Conservation (phyloP, 192 early-diverging fungal species). For the Podila minutissima region DNA sequence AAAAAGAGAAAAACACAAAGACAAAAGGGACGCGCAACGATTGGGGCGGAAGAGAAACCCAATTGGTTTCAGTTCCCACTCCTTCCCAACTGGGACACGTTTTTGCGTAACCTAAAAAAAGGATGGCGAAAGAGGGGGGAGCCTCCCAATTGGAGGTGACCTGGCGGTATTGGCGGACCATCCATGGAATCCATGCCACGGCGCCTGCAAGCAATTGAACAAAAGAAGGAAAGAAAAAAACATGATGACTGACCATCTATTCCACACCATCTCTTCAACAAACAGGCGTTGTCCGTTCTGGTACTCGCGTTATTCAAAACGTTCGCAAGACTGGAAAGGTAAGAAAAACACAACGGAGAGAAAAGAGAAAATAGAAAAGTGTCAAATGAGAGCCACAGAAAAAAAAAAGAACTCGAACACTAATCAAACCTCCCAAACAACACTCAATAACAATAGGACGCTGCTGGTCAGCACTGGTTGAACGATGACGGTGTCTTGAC, state of each 20-base stretch:
- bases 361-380: not conserved
- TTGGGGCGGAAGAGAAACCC: not conserved
- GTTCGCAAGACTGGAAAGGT: slow-evolving; percentile 53
- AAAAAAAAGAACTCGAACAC: not conserved
- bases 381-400: not conserved
- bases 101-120: not conserved
- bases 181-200: not conserved
- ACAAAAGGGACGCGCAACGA: not conserved
- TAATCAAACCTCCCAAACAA: not conserved
- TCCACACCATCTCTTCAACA: not conserved
- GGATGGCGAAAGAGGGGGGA: too few species aligned
- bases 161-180: not conserved
- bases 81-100: not conserved
- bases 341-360: not conserved
- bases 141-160: not conserved
- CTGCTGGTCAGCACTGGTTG: slow-evolving; percentile 45
- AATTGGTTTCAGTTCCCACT: slow-evolving; percentile 1
- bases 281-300: slow-evolving; percentile 31
- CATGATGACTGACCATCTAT: not conserved
- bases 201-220: not conserved
- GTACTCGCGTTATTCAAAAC: slow-evolving; percentile 46
- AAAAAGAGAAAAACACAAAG: too few species aligned
- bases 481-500: slow-evolving; percentile 52
- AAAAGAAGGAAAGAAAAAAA: too few species aligned
- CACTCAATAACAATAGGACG: slow-evolving; percentile 16